These are phyloP conservation scores for Neonectria magnoliae DNA, from an alignment of 2,329 filamentous ascomycete genomes.

Conservation along the genomic window DNA sequence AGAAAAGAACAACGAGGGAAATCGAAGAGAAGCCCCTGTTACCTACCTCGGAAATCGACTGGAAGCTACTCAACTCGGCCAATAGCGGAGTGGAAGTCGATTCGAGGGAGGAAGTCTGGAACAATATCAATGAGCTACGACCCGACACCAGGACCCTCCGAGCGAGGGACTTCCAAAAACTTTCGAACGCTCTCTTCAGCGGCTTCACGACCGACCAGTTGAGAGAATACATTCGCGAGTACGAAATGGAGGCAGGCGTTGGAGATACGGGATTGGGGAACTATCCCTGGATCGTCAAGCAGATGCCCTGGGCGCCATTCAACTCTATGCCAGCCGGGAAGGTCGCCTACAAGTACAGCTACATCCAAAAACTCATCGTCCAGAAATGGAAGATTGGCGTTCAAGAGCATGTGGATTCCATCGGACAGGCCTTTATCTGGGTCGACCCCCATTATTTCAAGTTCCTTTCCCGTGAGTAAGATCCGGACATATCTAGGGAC, in stretches of 20 bases:
- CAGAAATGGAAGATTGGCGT: slow-evolving; percentile 62
- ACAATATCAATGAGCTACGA: slow-evolving; percentile 60
- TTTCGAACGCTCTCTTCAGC: slow-evolving; percentile 50
- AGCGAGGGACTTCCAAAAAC: slow-evolving; percentile 52
- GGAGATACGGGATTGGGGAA: slow-evolving; percentile 13
- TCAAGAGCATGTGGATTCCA: slow-evolving; percentile 54
- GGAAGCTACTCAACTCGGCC: slow-evolving; percentile 45
- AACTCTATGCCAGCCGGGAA: slow-evolving; percentile 25
- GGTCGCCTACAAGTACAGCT: slow-evolving; percentile 51
- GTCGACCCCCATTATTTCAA: slow-evolving; percentile 54
- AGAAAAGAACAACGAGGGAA: slow-evolving; percentile 26
- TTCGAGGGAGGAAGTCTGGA: slow-evolving; percentile 49
- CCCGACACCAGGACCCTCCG: slow-evolving; percentile 55
- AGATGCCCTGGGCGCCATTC: slow-evolving; percentile 55
- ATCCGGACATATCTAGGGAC: background rate
- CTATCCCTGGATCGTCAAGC: slow-evolving; percentile 56
- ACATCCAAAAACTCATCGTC: slow-evolving; percentile 57
- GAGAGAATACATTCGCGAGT: slow-evolving; percentile 50
- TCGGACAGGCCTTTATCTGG: slow-evolving; percentile 54
- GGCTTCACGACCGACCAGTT: slow-evolving; percentile 62
- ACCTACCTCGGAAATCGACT: slow-evolving; percentile 37
- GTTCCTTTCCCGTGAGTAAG: slow-evolving; percentile 57
- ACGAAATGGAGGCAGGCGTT: slow-evolving; percentile 6
- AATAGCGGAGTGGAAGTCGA: slow-evolving; percentile 40
- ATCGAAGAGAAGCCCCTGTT: slow-evolving; percentile 31